Evolutionary conservation across 306 rosid species (phyloP).

Genomic region (Bauhinia variegata): DNA sequence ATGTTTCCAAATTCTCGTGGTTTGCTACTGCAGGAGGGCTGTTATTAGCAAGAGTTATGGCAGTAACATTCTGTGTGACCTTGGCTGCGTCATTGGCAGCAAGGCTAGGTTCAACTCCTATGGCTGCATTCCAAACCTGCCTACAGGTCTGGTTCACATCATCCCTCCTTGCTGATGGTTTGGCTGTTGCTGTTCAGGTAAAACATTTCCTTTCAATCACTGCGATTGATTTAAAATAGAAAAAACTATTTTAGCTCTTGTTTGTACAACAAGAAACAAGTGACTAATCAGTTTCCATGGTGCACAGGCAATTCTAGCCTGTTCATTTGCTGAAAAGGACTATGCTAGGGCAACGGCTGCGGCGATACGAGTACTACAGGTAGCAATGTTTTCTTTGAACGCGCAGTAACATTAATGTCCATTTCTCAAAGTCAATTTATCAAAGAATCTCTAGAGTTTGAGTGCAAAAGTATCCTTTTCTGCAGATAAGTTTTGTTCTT

Average conservation of each 20-base stretch:
- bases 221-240: neutral
- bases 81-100: conserved; percentile 91
- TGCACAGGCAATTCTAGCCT: conserved; percentile 79
- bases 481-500: conserved; percentile 80
- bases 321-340: conserved; percentile 88
- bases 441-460: neutral
- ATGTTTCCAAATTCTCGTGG: neutral
- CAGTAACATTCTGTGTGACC: conserved; percentile 94
- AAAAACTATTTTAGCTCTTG: neutral
- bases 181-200: conserved; percentile 94
- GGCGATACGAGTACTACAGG: conserved; percentile 71
- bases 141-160: conserved; percentile 93
- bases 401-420: neutral
- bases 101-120: conserved; percentile 72
- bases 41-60: conserved; percentile 75
- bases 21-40: conserved; percentile 55
- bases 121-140: conserved; percentile 98
- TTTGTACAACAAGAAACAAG: neutral
- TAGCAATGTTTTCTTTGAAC: neutral
- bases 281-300: neutral
- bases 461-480: neutral
- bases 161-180: conserved; percentile 88
- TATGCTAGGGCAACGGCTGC: conserved; percentile 57
- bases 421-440: neutral
- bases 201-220: neutral